phyloP scores from a whole-genome alignment of 2,329 filamentous ascomycete species.

The Macrophomina pseudophaseolina region DNA sequence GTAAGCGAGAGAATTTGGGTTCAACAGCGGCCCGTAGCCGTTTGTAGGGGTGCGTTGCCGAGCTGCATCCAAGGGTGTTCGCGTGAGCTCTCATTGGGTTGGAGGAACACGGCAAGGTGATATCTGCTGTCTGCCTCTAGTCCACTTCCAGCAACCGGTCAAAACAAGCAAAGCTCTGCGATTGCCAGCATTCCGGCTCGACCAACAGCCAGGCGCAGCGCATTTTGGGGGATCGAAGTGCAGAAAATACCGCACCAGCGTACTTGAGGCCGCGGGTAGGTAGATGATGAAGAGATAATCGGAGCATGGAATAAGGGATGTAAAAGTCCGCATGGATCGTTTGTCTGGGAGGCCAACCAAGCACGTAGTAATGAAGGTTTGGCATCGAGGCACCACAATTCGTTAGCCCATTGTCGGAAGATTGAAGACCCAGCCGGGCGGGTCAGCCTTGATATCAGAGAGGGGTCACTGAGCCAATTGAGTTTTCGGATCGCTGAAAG shows the following conservation, averaged over 20 bases:
- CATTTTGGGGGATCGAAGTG: not conserved
- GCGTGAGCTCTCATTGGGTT: not conserved
- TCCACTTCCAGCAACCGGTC: too few relatives aligned
- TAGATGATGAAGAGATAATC: not conserved
- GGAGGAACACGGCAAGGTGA: not conserved
- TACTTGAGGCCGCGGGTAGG: not conserved
- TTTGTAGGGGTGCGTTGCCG: conserved; percentile 20
- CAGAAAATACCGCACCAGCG: not conserved
- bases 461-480: not conserved
- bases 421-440: not conserved
- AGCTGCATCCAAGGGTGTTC: conserved; percentile 1
- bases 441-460: not conserved
- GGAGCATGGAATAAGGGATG: not conserved
- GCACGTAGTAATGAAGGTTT: not conserved
- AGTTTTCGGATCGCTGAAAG: conserved; percentile 6
- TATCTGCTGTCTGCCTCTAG: conserved; percentile 5
- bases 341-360: not conserved
- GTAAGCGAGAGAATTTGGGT: not conserved
- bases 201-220: not conserved
- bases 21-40: conserved; percentile 17
- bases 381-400: not conserved
- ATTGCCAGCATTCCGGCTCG: not conserved
- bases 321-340: not conserved
- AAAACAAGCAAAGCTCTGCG: not conserved
- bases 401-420: not conserved